Evolutionary conservation across 768 basidiomycete species (phyloP).

Genomic region (Collybiopsis confluens): DNA sequence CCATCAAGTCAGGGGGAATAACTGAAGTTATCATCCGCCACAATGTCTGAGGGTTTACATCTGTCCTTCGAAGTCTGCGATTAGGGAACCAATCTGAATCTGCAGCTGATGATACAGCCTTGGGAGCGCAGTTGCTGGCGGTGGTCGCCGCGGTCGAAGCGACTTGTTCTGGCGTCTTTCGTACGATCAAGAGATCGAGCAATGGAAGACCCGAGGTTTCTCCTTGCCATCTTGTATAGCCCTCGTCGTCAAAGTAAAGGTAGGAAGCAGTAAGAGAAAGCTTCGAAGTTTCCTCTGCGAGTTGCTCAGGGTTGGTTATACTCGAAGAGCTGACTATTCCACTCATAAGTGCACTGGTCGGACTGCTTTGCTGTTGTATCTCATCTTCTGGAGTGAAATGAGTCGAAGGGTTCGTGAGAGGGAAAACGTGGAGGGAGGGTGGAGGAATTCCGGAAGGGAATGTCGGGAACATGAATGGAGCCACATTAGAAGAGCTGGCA

Average conservation of each 20-base stretch:
- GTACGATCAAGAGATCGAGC: conserved; percentile 77
- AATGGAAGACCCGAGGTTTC: conserved; percentile 91
- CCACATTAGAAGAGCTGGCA: conserved; percentile 26
- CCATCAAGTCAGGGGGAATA: conserved; percentile 89
- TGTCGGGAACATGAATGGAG: conserved; percentile 39
- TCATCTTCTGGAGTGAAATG: conserved; percentile 56
- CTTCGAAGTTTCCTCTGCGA: conserved; percentile 54
- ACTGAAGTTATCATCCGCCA: conserved; percentile 87
- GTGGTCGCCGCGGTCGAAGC: not conserved
- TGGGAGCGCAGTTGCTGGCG: not conserved
- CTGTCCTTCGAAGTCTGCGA: conserved; percentile 65
- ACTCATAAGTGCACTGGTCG: conserved; percentile 34
- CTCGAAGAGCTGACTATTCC: conserved; percentile 18
- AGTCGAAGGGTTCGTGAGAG: conserved; percentile 76
- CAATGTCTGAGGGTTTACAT: conserved; percentile 80
- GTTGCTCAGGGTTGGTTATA: conserved; percentile 35
- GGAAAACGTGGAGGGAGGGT: conserved; percentile 55
- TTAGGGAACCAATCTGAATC: conserved; percentile 78
- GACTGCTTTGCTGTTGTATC: conserved; percentile 40
- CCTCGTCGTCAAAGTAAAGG: conserved; percentile 84
- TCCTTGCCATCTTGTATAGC: conserved; percentile 86
- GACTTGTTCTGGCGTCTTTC: conserved; percentile 41
- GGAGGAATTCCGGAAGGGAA: conserved; percentile 14
- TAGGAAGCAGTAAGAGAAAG: conserved; percentile 74
- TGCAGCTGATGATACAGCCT: conserved; percentile 25